Evolutionary conservation across 768 basidiomycete genomes (phyloP).

Genomic region (Mycena belliarum): DNA sequence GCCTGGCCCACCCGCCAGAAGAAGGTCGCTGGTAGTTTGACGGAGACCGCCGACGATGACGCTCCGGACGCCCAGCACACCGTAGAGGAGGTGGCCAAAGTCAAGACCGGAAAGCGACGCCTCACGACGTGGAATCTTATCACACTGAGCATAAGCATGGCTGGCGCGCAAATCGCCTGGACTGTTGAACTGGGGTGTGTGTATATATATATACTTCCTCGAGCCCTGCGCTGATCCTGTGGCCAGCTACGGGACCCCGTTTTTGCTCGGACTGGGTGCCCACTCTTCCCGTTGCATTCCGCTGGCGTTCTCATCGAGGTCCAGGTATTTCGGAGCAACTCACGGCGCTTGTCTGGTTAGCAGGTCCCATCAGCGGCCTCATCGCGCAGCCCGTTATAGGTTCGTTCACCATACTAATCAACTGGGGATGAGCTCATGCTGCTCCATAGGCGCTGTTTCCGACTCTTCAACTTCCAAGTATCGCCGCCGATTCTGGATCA

Average conservation of each 20-base stretch:
- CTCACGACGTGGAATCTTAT: constrained; percentile 72
- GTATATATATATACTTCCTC: neutral
- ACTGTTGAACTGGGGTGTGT: constrained; percentile 87
- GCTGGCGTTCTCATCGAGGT: neutral
- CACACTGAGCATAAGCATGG: constrained; percentile 89
- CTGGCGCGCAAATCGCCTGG: constrained; percentile 93
- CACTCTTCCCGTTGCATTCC: neutral
- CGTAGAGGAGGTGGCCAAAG: constrained; percentile 12
- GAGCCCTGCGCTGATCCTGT: constrained; percentile 13
- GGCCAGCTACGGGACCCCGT: constrained; percentile 91
- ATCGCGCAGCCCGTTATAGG: constrained; percentile 98
- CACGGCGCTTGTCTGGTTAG: constrained; percentile 94
- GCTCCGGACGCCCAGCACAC: constrained; percentile 8
- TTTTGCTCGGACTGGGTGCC: constrained; percentile 61
- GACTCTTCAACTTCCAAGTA: constrained; percentile 91
- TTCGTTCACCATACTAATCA: constrained; percentile 32
- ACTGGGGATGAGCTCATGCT: too few relatives aligned
- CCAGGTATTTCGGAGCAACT: constrained; percentile 84
- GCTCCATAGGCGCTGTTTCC: constrained; percentile 79
- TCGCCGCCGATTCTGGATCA: constrained; percentile 89
- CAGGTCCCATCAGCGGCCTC: constrained; percentile 92
- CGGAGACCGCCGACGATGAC: constrained; percentile 15
- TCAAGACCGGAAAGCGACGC: constrained; percentile 29
- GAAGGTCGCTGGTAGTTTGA: constrained; percentile 2
- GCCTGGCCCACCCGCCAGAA: constrained; percentile 60